Conservation (phyloP, 495 filamentous ascomycete species). For the Sphaerosporella brunnea region DNA sequence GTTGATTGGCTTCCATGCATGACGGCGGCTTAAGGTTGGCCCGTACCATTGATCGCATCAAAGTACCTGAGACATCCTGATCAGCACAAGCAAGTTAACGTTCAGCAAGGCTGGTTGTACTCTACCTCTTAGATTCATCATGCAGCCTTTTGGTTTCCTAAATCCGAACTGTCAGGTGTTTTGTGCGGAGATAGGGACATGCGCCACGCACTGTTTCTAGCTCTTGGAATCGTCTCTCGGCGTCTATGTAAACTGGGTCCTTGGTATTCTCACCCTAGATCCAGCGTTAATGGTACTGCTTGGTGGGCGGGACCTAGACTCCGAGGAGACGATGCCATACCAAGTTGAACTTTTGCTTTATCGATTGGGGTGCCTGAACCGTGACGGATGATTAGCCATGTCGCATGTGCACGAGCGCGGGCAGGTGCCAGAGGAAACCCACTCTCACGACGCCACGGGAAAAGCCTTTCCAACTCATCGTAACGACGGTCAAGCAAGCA, state of each 20-base stretch:
- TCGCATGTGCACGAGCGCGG: too few relatives aligned
- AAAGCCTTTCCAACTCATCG: conserved; percentile 95
- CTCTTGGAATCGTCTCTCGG: conserved; percentile 84
- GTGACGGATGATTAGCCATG: conserved; percentile 2
- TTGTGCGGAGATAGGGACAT: too few relatives aligned
- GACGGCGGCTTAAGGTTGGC: too few relatives aligned
- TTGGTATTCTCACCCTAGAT: conserved; percentile 69
- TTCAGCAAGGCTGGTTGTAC: conserved; percentile 4
- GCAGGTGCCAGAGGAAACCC: too few relatives aligned
- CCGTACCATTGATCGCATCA: conserved; percentile 73
- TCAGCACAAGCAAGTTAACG: conserved; percentile 1
- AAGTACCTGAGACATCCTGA: conserved; percentile 49
- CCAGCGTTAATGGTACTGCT: not conserved
- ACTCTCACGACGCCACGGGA: conserved; percentile 72
- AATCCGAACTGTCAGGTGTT: too few relatives aligned
- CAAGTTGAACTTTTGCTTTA: conserved; percentile 83
- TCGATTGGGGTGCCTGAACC: conserved; percentile 64
- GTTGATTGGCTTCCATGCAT: too few relatives aligned
- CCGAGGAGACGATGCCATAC: conserved; percentile 30
- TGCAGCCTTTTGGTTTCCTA: conserved; percentile 87
- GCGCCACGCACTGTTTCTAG: conserved; percentile 44
- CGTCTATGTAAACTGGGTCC: conserved; percentile 85
- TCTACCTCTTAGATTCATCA: conserved; percentile 73
- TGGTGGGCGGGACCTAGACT: too few relatives aligned
- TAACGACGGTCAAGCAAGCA: too few relatives aligned